phyloP scores from a whole-genome alignment of 1,139 yeast species.

The Protomyces lactucae-debilis region DNA sequence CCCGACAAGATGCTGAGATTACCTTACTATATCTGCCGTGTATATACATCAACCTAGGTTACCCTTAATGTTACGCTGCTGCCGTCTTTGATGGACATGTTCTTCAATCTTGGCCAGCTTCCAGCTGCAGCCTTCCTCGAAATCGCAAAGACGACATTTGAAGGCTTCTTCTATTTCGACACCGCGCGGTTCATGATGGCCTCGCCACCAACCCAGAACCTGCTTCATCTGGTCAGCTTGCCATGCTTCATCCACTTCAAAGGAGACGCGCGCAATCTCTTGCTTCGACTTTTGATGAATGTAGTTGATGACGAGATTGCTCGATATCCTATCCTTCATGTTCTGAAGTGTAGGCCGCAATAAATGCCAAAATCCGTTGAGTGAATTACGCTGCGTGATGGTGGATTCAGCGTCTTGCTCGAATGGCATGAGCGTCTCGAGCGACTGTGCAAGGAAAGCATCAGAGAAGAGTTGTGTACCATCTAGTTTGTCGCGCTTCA shows the following conservation, averaged over 20 bases:
- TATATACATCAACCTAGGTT: not conserved
- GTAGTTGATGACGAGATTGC: constrained; percentile 28
- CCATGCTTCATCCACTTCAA: constrained; percentile 25
- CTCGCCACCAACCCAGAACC: constrained; percentile 31
- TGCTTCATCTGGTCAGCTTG: constrained; percentile 4
- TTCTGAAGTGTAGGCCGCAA: constrained; percentile 18
- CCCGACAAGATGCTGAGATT: not conserved
- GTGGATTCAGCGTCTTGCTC: constrained; percentile 6
- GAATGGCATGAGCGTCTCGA: not conserved
- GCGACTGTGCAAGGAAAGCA: constrained; percentile 22
- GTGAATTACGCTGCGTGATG: constrained; percentile 11
- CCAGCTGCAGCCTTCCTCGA: constrained; percentile 31
- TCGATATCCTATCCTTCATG: constrained; percentile 9
- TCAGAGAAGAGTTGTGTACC: constrained; percentile 23
- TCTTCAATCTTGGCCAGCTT: constrained; percentile 29
- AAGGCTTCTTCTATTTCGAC: constrained; percentile 32
- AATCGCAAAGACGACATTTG: constrained; percentile 31
- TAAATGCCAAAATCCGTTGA: constrained; percentile 28
- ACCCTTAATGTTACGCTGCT: not conserved
- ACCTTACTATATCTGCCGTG: not conserved
- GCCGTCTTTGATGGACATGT: constrained; percentile 1
- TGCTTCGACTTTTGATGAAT: constrained; percentile 28
- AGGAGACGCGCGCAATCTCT: constrained; percentile 29
- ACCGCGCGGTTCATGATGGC: constrained; percentile 32
- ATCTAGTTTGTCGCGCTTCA: constrained; percentile 13